Evolutionary conservation across 345 rosid species (phyloP), one percentile per base, ranked within the genome.

Genomic region (Populus ilicifolia): DNA sequence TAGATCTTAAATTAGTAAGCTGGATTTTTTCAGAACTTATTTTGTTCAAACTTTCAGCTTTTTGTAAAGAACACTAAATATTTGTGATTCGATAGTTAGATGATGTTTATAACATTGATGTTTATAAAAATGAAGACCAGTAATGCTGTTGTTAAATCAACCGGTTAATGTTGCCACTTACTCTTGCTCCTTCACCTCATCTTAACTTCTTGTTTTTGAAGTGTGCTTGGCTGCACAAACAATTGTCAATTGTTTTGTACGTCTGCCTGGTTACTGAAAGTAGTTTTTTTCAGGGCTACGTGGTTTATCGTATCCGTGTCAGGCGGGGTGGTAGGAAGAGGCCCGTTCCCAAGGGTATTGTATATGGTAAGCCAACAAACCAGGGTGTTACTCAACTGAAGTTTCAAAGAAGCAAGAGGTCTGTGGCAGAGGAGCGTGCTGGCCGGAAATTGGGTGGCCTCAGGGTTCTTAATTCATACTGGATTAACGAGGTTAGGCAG

Each of bases 361-460:
- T 92, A 65, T 92, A 90, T 83, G 93, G 97, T 68, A 92, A 92
- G 75, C 93, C 97, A n/a, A 90, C 93, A 59, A 92, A 90, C 88
- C 97, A 92, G 92, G 97, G 97, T 83, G 97, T 96, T 0, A 96
- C 99, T 13, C 99, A 96, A 74, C 91, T 96, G 73, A 96, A 96
- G 89, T 96, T 96, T 76, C 98, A 93, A 87, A 82, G 98, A 25
- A 96, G 99, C 84, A 96, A 96, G 92, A 84, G 99, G 17, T 96
- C 97, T 65, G 98, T 96, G 79, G 99, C 98, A 4, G 99, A 96
- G 88, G 98, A 95, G 87, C 96, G 99, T 38, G 99, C 98, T 66
- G 98, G 99, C 8, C 80, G 99, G 41, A 93, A 88, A 75, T 78
- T 95, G 86, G 99, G 97, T 21, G 98, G 94, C 67, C 96, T 95